Base-by-base conservation (phyloP, 176 grass and related monocot genomes). In the Elymus sibiricus region DNA sequence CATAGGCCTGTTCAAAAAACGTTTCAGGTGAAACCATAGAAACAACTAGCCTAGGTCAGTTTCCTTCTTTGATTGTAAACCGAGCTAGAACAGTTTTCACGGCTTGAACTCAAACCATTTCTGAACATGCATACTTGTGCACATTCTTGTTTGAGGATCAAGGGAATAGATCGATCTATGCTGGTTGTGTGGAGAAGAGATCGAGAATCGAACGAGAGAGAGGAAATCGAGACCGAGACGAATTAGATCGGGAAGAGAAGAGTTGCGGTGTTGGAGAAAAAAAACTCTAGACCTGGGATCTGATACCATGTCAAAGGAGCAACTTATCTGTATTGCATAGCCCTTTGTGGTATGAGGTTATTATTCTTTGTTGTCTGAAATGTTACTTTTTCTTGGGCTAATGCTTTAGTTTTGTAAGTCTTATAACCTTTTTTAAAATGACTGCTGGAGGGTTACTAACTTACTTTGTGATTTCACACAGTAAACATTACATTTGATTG, bases 291-390 rank as follows among this genome's bases (percentile, higher is more conserved):
- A 37, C 35, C 35, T 37, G 35, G 35, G 35, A 37, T 37, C 35
- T 37, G 35, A 37, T 7, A 37, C 35, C 35, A 37, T 37, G 35
- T 37, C 7, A 37, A 1, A 37, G 35, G 35, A 37, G 35, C 35
- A 37, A 37, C 35, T 37, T 37, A 37, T 37, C 35, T 37, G 35
- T 37, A 37, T 37, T 37, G 35, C 35, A 7, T 37, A 37, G 35
- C 42, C 72, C 17, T 88, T 70, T 69, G 22, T 69, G 70, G 62
- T 46, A 64, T 78, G 26, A 77, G n/a, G 28, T 86, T 31, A 35
- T 62, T 82, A 11, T 72, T 46, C 19, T 35, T 86, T 80, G 12
- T 53, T 43, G 17, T 79, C 31, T 77, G 24, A 83, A 65, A 49
- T 32, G 19, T 47, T 51, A 77, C 49, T 31, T 77, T 69, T 76